Evolutionary conservation across 176 grass and related monocot genomes (phyloP), one percentile per base, ranked within the genome.

Genomic region (Panicum miliaceum): DNA sequence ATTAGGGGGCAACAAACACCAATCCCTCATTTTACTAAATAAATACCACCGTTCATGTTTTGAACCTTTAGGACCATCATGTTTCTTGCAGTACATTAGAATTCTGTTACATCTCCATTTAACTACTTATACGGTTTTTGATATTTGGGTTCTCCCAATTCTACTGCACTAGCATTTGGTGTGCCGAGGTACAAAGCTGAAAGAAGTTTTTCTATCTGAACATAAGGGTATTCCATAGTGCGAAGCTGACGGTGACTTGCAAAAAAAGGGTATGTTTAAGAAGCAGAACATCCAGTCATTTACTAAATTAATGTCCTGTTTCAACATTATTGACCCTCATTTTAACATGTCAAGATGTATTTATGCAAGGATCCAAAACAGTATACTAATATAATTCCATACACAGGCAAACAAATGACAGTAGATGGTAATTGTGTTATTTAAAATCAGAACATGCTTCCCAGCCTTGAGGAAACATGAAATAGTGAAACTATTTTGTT

Each of bases 21-120:
- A 20, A 20, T 70, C 15, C 43, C n/a, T 64, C 45, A 52, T 29
- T 51, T 71, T 64, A 64, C 15, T 32, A 52, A 32, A 57, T 29
- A 22, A 56, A 63, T 46, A 68, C 3, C 26, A 90, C n/a, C n/a
- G n/a, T n/a, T n/a, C 59, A 68, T 43, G 14, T 73, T 66, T 45
- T 47, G 7, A 18, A 68, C 8, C 1, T 73, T 45, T 84, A 57
- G 35, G 27, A 79, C 19, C 57, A 12, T 74, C 19, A 25, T 63
- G 51, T 73, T 64, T 43, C 54, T 53, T 42, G 68, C 6, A 62
- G 63, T 64, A 38, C 32, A 45, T 41, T 34, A 64, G 29, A 62
- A 27, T 12, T 7, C 25, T 47, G 51, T 48, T 38, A 29, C 67
- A 86, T 13, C 65, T 29, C 20, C 8, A 71, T 70, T 82, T 9